Evolutionary conservation across 2,329 filamentous ascomycete species (phyloP).

Genomic region (Colletotrichum sp.): DNA sequence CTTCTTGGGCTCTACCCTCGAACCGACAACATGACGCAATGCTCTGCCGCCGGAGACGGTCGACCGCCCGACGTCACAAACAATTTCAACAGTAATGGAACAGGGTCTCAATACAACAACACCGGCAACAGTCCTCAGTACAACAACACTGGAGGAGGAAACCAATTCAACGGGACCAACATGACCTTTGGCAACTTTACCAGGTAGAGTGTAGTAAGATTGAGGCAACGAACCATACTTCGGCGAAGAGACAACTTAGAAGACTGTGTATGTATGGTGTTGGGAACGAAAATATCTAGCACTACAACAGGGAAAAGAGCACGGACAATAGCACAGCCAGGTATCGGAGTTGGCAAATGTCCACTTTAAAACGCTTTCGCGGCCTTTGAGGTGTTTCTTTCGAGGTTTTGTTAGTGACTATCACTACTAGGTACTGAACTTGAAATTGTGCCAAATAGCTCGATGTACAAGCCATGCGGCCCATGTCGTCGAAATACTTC

Average conservation of each 20-base stretch:
- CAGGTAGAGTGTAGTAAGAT: background rate
- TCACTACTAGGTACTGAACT: no score
- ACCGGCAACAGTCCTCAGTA: background rate
- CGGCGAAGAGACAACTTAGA: background rate
- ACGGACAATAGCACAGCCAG: no score
- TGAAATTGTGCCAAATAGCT: background rate
- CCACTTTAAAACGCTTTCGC: background rate
- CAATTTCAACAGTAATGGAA: background rate
- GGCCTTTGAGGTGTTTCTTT: background rate
- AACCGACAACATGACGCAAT: background rate
- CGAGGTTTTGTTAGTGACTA: background rate
- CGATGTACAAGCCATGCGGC: background rate
- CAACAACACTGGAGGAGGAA: background rate
- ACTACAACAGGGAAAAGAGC: no score
- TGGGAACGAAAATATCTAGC: background rate
- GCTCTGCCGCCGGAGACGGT: background rate
- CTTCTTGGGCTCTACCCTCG: conserved; percentile 19
- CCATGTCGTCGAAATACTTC: background rate
- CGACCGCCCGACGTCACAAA: background rate
- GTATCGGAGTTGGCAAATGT: background rate
- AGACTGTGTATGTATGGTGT: background rate
- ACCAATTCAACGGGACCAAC: background rate
- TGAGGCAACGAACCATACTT: fast-evolving
- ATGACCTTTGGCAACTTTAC: background rate
- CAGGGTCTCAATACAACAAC: background rate